phyloP scores from a whole-genome alignment of 2,329 filamentous ascomycete species.

The Periconia digitata region DNA sequence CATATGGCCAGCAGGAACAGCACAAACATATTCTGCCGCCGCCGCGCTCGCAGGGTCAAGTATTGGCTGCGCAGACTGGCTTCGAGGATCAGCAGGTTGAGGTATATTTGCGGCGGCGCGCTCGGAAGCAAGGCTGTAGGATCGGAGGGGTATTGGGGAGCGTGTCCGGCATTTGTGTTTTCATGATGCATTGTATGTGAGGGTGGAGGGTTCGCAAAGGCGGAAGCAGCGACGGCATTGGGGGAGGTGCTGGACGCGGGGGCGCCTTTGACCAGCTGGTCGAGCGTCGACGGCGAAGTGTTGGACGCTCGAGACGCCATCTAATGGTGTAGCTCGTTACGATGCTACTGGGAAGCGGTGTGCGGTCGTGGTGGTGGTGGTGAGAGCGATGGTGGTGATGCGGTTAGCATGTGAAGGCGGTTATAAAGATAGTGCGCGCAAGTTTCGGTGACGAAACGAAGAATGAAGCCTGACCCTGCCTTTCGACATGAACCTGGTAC shows the following conservation, averaged over 20 bases:
- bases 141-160: slow-evolving; percentile 55
- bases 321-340: not conserved
- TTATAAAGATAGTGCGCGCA: not conserved
- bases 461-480: not conserved
- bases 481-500: not conserved
- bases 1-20: slow-evolving; percentile 76
- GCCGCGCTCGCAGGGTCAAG: slow-evolving; percentile 81
- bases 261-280: slow-evolving; percentile 90
- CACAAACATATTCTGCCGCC: slow-evolving; percentile 92
- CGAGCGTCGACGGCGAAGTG: slow-evolving; percentile 54
- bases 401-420: not conserved
- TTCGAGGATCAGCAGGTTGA: slow-evolving; percentile 96
- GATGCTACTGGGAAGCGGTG: not conserved
- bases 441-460: too few relatives aligned
- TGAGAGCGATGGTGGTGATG: not conserved
- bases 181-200: slow-evolving; percentile 12
- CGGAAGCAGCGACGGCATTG: slow-evolving; percentile 42
- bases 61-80: slow-evolving; percentile 91
- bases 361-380: not conserved
- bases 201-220: slow-evolving; percentile 20
- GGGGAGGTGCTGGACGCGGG: slow-evolving; percentile 63
- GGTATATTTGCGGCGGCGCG: slow-evolving; percentile 92
- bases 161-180: slow-evolving; percentile 42
- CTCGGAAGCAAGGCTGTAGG: slow-evolving; percentile 82
- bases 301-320: slow-evolving; percentile 8